Evolutionary conservation across 257 asterid genomes (phyloP), one percentile per base, ranked within the genome.

Genomic region (Capsicum baccatum): DNA sequence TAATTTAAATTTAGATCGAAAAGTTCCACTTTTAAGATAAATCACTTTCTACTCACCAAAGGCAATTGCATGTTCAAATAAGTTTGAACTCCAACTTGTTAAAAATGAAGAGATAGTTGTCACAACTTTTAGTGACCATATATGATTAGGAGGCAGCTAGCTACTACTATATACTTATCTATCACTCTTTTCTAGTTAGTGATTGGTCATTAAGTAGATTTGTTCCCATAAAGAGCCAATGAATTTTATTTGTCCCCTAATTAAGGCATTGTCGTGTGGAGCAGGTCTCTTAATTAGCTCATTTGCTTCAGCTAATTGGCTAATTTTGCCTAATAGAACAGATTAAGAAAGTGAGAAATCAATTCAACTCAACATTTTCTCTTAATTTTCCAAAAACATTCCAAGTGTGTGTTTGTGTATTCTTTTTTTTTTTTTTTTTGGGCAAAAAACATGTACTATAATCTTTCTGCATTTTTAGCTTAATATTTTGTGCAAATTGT

Each of bases 161-260:
- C 79, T 26, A 26, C 33, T 26, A 26, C 33, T 17, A 44, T 9
- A 39, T 35, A 6, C 21, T 68, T 5, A 37, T 3, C 54, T 13
- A 39, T 48, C 60, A 73, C 6, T 48, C 58, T 19, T 73, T 73
- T 48, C 39, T 19, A 47, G 48, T 12, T 48, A 73, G 21, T 48
- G 59, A 50, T 48, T 73, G 60, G 19, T 12, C 8, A 73, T n/a
- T 73, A 48, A 48, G 44, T 73, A 48, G 60, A 73, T 73, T 73
- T n/a, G 37, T 73, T 74, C 9, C 50, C 44, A 3, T n/a, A 67
- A 73, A 19, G 4, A 74, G 42, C 60, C 12, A 74, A 74, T 3
- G 42, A 47, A 73, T 2, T 73, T 48, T 19, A 42, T 8, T 74
- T 48, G 44, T 74, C 60, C 37, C 59, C 80, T 6, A 19, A 62